Percentiles rank a stretch among this genome's conserved stretches.
These are phyloP conservation scores for Tilletia setariae DNA, from an alignment of 1,284 basidiomycete genomes.

Conservation along the genomic window DNA sequence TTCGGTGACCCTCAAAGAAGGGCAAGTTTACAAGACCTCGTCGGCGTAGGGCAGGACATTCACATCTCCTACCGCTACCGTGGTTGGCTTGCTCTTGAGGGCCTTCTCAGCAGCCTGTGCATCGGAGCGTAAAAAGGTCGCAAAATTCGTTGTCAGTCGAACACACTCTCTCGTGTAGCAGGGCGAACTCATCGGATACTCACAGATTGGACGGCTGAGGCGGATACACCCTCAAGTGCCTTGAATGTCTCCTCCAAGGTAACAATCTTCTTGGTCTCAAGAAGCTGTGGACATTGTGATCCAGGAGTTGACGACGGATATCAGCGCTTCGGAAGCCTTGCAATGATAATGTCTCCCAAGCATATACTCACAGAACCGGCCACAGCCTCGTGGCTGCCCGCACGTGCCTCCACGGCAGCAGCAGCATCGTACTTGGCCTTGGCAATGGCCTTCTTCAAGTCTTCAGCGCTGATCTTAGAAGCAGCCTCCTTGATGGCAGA, in stretches of 20 bases:
- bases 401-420: conserved; percentile 38
- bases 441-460: conserved; percentile 44
- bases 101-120: conserved; percentile 36
- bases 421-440: conserved; percentile 51
- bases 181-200: too few relatives aligned
- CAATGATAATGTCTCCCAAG: background rate
- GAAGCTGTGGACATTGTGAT: conserved; percentile 23
- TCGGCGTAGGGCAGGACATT: conserved; percentile 51
- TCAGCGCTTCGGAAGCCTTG: too few relatives aligned
- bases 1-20: background rate
- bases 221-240: conserved; percentile 41
- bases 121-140: too few relatives aligned
- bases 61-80: conserved; percentile 49
- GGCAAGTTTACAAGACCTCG: conserved; percentile 38
- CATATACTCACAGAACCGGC: conserved; percentile 21
- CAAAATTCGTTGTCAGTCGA: too few relatives aligned
- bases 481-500: conserved; percentile 46
- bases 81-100: conserved; percentile 51
- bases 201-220: conserved; percentile 30
- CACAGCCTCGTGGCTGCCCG: conserved; percentile 37
- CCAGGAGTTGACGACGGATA: background rate
- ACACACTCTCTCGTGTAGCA: too few relatives aligned
- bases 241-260: conserved; percentile 36
- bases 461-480: conserved; percentile 32
- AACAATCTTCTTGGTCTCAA: conserved; percentile 31